phyloP scores from a whole-genome alignment of 2,329 filamentous ascomycete species.

The Exophiala lecanii-corni region DNA sequence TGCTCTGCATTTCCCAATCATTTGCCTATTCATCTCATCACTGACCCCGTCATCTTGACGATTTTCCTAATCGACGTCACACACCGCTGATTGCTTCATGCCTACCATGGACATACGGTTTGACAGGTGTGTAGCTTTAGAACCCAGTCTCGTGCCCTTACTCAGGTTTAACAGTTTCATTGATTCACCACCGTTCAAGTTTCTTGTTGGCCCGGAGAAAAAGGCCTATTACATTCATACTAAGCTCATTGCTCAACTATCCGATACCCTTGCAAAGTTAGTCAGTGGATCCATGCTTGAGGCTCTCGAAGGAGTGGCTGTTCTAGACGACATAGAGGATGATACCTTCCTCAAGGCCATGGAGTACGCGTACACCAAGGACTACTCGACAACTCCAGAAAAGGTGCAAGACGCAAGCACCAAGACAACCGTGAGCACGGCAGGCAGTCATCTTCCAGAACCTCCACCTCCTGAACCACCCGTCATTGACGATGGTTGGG shows the following conservation, averaged over 20 bases:
- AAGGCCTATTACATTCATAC: constrained; percentile 23
- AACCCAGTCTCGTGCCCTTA: background rate
- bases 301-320: constrained; percentile 10
- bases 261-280: constrained; percentile 15
- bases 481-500: background rate
- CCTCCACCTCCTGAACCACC: background rate
- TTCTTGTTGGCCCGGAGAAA: constrained; percentile 16
- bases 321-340: constrained; percentile 21
- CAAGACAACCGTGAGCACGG: too few species aligned
- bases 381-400: constrained; percentile 18
- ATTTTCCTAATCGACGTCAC: background rate
- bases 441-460: background rate
- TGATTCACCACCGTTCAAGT: constrained; percentile 21
- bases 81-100: background rate
- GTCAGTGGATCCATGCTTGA: constrained; percentile 21
- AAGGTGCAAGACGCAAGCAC: too few species aligned
- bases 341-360: constrained; percentile 24
- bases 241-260: constrained; percentile 20
- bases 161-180: constrained; percentile 16
- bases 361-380: constrained; percentile 24
- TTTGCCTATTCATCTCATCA: background rate
- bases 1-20: background rate
- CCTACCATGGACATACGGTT: constrained; percentile 10
- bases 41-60: background rate
- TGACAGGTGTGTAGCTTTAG: constrained; percentile 7